Evolutionary conservation across 495 filamentous ascomycete genomes (phyloP), one percentile per base, ranked within the genome.

Genomic region (Immersiella caudata): DNA sequence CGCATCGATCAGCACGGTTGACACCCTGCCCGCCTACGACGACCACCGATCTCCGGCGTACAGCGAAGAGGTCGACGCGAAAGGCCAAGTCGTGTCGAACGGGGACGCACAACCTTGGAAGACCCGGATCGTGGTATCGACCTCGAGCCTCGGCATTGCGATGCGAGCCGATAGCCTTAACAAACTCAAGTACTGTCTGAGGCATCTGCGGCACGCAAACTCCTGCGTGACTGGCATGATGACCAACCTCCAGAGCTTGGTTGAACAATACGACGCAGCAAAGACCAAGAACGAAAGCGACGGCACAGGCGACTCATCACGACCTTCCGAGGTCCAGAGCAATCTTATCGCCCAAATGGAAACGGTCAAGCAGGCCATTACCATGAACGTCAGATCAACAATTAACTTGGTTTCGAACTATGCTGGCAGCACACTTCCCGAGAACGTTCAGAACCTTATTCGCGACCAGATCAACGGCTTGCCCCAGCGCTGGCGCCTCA

Each of bases 161-260:
- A 91, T 98, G 84, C 93, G 88, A 71, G 91, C 96, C 22, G 89
- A 93, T 71, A 93, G 90, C 55, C 79, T 96, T 14, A 82, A 85
- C 14, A 91, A 87, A 65, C 80, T 98, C 26, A 90, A 89, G 71
- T 92, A 89, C 70, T 95, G 91, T 70, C 79, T 97, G 18, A 82
- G 84, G 21, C 89, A 90, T 82, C 81, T 97, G n/a, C 83, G 86
- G 52, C 86, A 87, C 83, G 90, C 90, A 2, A 96, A 94, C 68
- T 86, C 84, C 14, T 90, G 91, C 73, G 81, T 98, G 49, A 85
- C 86, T 22, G 85, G 87, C 60, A 80, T 91, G 0, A 88, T 95
- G 59, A 77, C 84, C 0, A 87, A 89, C 14, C 79, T 98, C 24
- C 88, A 90, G 68, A 78, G 78, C 36, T 86, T 90, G 2, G 79